Percentiles rank a stretch among this genome's conserved stretches.
These are phyloP conservation scores for Dothideomycetes sp. DNA, from an alignment of 2,329 filamentous ascomycete genomes.

Conservation along the genomic window DNA sequence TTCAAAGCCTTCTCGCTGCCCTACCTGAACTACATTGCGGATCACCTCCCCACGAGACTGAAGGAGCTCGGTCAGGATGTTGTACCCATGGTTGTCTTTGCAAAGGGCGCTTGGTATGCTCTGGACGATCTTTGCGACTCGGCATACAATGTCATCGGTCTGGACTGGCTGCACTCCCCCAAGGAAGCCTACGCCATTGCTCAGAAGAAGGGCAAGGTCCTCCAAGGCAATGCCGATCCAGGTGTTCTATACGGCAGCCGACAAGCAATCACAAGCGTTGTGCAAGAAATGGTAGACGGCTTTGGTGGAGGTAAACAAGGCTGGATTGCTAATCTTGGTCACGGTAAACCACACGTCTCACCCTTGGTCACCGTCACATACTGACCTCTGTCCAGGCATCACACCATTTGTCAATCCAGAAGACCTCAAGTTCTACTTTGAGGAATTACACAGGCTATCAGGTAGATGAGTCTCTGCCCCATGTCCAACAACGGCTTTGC, in stretches of 20 bases:
- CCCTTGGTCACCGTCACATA: constrained; percentile 4
- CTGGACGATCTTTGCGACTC: constrained; percentile 77
- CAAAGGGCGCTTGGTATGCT: constrained; percentile 94
- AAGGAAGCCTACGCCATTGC: constrained; percentile 73
- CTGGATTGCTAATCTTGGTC: constrained; percentile 95
- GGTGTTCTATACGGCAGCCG: constrained; percentile 81
- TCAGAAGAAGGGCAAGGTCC: constrained; percentile 55
- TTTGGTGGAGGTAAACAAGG: constrained; percentile 77
- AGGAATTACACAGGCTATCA: constrained; percentile 62
- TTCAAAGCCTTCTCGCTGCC: constrained; percentile 82
- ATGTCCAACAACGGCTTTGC: constrained; percentile 13
- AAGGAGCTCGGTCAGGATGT: constrained; percentile 62
- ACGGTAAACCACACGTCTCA: constrained; percentile 55
- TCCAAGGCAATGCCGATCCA: constrained; percentile 94
- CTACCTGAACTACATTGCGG: constrained; percentile 73
- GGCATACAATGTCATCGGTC: constrained; percentile 84
- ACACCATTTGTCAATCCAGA: constrained; percentile 93
- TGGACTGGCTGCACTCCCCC: constrained; percentile 92
- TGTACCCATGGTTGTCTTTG: constrained; percentile 96
- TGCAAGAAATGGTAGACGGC: constrained; percentile 77
- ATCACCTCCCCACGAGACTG: constrained; percentile 65
- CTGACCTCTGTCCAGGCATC: constrained; percentile 52
- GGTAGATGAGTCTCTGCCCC: constrained; percentile 23
- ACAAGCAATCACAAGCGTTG: constrained; percentile 68
- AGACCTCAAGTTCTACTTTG: constrained; percentile 83